Evolutionary conservation across 306 rosid species (phyloP).

Genomic region (Cyamopsis tetragonoloba): DNA sequence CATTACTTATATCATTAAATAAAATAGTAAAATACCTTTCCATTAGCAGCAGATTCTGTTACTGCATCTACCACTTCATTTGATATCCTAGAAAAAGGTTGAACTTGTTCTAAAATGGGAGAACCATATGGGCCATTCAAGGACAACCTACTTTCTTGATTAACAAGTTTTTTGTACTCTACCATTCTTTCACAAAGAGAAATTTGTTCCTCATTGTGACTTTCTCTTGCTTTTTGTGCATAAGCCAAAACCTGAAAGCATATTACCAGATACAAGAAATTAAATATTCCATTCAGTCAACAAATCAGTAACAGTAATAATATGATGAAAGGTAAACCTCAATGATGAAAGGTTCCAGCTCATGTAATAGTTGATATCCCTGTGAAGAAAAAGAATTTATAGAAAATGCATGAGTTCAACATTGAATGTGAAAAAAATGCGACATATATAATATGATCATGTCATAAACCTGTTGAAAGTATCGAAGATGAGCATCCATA

Average conservation of each 20-base stretch:
- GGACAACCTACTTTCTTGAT: conserved; percentile 45
- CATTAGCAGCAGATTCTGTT: conserved; percentile 65
- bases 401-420: not conserved
- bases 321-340: conserved; percentile 41
- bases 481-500: conserved; percentile 83
- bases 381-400: conserved; percentile 20
- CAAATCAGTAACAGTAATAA: not conserved
- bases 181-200: conserved; percentile 62
- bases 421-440: not conserved
- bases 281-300: conserved; percentile 13
- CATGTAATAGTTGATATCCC: conserved; percentile 48
- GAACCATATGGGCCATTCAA: conserved; percentile 38
- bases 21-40: conserved; percentile 66
- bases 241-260: conserved; percentile 56
- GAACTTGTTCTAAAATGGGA: conserved; percentile 45
- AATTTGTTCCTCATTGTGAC: conserved; percentile 57
- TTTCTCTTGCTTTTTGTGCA: conserved; percentile 75
- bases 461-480: conserved; percentile 63
- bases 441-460: not conserved
- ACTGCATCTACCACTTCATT: conserved; percentile 52
- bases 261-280: conserved; percentile 17
- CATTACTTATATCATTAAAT: not conserved
- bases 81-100: conserved; percentile 48
- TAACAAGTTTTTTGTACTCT: conserved; percentile 53
- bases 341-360: conserved; percentile 48